Evolutionary conservation across 2,329 filamentous ascomycete genomes (phyloP).

Genomic region (Fusarium sp.): DNA sequence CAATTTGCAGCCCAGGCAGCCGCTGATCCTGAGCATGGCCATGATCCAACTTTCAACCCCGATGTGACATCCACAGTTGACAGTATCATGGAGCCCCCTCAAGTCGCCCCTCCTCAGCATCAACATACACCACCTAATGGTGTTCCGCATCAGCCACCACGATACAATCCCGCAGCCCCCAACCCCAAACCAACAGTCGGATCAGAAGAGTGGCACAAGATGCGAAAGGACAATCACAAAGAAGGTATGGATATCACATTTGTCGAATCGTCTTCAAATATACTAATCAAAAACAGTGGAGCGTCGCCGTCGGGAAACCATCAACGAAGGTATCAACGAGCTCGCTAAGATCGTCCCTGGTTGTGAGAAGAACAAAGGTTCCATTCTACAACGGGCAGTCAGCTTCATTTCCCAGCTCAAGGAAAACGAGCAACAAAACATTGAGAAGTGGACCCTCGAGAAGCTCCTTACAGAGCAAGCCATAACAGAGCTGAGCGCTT

Average conservation of each 20-base stretch:
- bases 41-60: slow-evolving; percentile 46
- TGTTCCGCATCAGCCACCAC: slow-evolving; percentile 44
- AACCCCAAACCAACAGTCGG: slow-evolving; percentile 86
- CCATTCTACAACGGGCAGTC: slow-evolving; percentile 91
- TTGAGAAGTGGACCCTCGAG: slow-evolving; percentile 92
- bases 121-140: slow-evolving; percentile 53
- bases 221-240: slow-evolving; percentile 98
- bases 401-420: slow-evolving; percentile 94
- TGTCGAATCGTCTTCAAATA: neutral
- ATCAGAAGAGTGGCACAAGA: slow-evolving; percentile 97
- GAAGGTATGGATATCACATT: slow-evolving; percentile 75
- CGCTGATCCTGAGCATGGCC: slow-evolving; percentile 46
- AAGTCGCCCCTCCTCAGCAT: slow-evolving; percentile 37
- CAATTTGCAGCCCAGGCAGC: slow-evolving; percentile 65
- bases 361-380: slow-evolving; percentile 99
- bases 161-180: slow-evolving; percentile 52
- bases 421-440: slow-evolving; percentile 92
- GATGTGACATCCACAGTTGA: slow-evolving; percentile 47
- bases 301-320: slow-evolving; percentile 93
- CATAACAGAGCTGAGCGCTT: slow-evolving; percentile 85
- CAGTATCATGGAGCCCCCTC: slow-evolving; percentile 42
- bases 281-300: slow-evolving; percentile 72
- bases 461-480: slow-evolving; percentile 91
- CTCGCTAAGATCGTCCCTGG: slow-evolving; percentile 96
- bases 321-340: slow-evolving; percentile 99